These are phyloP conservation scores for Tetradesmus lagerheimii DNA, from an alignment of 139 green algal species.

Conservation along the genomic window DNA sequence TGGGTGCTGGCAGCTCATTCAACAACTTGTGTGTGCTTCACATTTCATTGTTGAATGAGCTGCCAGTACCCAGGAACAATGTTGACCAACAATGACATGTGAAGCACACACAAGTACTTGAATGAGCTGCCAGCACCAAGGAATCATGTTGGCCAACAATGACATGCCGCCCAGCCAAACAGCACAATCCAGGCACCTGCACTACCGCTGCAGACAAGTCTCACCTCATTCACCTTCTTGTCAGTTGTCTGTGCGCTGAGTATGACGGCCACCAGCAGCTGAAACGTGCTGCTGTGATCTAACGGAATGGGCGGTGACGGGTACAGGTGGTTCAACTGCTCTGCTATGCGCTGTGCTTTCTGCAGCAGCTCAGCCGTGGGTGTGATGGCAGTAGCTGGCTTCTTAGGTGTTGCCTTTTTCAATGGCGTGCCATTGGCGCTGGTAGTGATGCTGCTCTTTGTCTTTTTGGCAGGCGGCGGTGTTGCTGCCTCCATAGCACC, in stretches of 20 bases:
- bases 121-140: too few species aligned
- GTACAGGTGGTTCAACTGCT: conserved; percentile 80
- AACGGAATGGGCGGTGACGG: conserved; percentile 80
- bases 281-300: conserved; percentile 73
- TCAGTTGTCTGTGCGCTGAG: conserved; percentile 85
- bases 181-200: too few species aligned
- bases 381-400: neutral
- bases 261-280: conserved; percentile 89
- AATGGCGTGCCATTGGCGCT: conserved; percentile 1
- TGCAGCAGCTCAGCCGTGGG: neutral
- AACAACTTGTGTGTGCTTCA: too few species aligned
- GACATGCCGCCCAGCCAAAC: too few species aligned
- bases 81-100: too few species aligned
- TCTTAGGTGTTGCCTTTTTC: conserved; percentile 10
- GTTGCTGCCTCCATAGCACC: neutral
- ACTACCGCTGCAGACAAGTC: too few species aligned
- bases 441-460: neutral
- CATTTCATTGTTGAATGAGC: too few species aligned
- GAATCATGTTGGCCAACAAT: too few species aligned
- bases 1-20: too few species aligned
- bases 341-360: conserved; percentile 54
- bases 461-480: neutral
- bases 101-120: too few species aligned
- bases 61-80: too few species aligned
- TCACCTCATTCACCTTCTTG: conserved; percentile 69